Evolutionary conservation across 768 basidiomycete species (phyloP).

Genomic region (Tricholoma bakamatsutake): DNA sequence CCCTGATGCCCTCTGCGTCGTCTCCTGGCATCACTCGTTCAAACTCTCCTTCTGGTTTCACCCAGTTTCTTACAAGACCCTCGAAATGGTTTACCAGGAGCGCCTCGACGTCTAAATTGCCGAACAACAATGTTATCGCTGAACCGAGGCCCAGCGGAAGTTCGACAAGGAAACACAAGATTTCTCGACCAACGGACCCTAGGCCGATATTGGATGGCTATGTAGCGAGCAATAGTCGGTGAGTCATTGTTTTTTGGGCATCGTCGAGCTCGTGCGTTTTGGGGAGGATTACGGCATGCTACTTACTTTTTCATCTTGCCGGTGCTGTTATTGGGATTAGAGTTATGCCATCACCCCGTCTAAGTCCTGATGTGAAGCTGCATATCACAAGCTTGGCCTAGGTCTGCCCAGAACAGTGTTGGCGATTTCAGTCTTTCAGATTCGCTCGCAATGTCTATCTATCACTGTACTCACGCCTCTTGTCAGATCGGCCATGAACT

Average conservation of each 20-base stretch:
- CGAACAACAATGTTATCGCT: constrained; percentile 19
- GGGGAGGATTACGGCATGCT: background rate
- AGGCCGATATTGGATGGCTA: constrained; percentile 65
- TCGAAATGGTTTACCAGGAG: constrained; percentile 70
- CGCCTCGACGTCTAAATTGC: constrained; percentile 44
- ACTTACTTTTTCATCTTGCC: background rate
- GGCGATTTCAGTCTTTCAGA: background rate
- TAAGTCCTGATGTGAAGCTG: background rate
- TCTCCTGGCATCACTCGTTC: constrained; percentile 46
- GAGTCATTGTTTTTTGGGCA: constrained; percentile 22
- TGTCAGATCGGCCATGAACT: constrained; percentile 62
- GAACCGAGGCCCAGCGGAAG: constrained; percentile 40
- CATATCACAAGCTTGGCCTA: background rate
- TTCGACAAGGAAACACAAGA: constrained; percentile 61
- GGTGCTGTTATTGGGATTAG: background rate
- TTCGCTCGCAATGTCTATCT: background rate
- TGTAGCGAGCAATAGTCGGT: constrained; percentile 46
- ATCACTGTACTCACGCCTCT: background rate
- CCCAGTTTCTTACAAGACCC: constrained; percentile 60
- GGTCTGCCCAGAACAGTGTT: background rate
- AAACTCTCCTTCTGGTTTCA: constrained; percentile 60
- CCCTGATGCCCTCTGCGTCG: constrained; percentile 18
- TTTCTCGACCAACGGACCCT: constrained; percentile 80
- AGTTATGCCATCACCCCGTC: background rate
- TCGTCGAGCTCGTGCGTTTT: background rate